Base-by-base conservation (phyloP, 208 protist species). In the Crithidia fasciculata region DNA sequence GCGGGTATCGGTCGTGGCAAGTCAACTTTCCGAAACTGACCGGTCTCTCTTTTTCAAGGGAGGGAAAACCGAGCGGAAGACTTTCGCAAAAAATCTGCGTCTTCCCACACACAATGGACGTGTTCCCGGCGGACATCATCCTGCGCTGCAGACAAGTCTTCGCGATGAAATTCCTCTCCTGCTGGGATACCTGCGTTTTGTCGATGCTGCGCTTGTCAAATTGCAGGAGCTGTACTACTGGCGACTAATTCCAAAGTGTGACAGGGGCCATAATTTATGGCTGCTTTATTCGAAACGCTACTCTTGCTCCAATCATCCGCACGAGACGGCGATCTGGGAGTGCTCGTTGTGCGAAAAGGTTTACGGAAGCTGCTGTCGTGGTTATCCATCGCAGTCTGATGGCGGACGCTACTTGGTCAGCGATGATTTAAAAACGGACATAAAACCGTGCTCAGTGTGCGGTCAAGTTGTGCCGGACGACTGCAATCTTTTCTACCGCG, bases 301-400 rank as follows among this genome's bases (percentile, higher is more conserved):
- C 65, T 64, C 43, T 16, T 96, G 92, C 56, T 78, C 69, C 19
- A 81, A 87, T 50, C 92, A 96, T 74, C 57, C 70, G 15, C 49
- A 69, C 16, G 67, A 89, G 62, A 52, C 67, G 44, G 92, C 85
- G 5, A 78, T 96, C 57, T 96, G 92, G 92, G 87, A 93, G 61
- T 96, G 92, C 58, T 37, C 45, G 8, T 81, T 92, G 57, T 96
- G 92, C 66, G 89, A 91, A 76, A 73, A 82, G 13, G 80, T 90
- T 57, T 96, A 94, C 62, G 89, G 92, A 7, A 77, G 57, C 50
- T 93, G 87, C 70, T 96, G 92, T 45, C 80, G 76, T 69, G 83
- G 69, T 49, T 72, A 82, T 50, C 91, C 91, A 9, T 68, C 79
- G 15, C 45, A 69, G 5, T 50, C 56, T 28, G 60, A 75, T n/a